Conservation (phyloP, 768 basidiomycete species). For the Suillus americanus region DNA sequence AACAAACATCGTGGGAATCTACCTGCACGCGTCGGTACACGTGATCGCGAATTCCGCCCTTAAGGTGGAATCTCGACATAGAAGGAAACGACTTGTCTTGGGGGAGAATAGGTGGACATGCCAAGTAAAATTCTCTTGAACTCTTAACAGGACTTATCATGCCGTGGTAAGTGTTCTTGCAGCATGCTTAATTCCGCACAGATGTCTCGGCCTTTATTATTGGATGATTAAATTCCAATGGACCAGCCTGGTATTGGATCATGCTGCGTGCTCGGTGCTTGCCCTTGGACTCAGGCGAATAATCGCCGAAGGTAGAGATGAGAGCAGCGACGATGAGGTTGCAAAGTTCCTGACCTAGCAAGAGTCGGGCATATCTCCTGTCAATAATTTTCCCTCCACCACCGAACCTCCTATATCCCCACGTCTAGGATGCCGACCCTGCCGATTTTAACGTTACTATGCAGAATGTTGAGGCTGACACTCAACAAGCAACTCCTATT, state of each 20-base stretch:
- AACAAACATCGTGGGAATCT: constrained; percentile 29
- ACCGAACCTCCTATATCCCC: background rate
- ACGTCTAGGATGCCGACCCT: background rate
- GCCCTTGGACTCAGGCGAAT: constrained; percentile 8
- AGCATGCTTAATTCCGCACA: background rate
- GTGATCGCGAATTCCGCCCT: constrained; percentile 24
- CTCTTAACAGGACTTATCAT: background rate
- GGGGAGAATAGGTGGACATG: background rate
- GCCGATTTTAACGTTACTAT: background rate
- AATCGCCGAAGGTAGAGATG: background rate
- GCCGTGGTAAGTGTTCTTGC: background rate
- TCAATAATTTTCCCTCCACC: background rate
- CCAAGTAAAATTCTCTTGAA: background rate
- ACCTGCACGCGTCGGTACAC: constrained; percentile 26
- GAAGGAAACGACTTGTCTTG: background rate
- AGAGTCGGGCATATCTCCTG: background rate
- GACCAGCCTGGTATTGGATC: constrained; percentile 1
- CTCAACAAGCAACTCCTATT: background rate
- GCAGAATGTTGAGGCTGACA: background rate
- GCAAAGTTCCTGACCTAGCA: background rate
- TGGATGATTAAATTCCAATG: background rate
- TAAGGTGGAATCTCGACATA: background rate
- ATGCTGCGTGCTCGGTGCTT: background rate
- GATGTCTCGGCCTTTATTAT: background rate
- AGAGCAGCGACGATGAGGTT: background rate